Evolutionary conservation across 148 eudicot genomes (phyloP).

Genomic region (Silene uniflora): DNA sequence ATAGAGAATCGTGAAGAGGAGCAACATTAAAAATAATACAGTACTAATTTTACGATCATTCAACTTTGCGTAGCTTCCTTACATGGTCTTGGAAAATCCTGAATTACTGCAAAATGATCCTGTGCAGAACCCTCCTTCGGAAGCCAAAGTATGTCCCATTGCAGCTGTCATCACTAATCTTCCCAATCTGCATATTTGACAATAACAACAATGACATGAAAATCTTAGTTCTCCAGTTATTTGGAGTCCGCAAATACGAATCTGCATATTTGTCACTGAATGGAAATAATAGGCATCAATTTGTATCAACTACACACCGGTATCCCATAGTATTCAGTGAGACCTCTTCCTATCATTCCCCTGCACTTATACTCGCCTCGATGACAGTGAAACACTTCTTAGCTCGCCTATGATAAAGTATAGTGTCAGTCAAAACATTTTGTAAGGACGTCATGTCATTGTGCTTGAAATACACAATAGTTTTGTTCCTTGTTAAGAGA

Average conservation of each 20-base stretch:
- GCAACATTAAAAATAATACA: too few relatives aligned
- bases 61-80: not conserved
- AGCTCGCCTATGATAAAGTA: constrained; percentile 41
- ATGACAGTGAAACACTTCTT: constrained; percentile 83
- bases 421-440: constrained; percentile 5
- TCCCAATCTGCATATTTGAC: constrained; percentile 49
- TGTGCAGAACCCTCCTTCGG: constrained; percentile 97
- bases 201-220: not conserved
- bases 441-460: constrained; percentile 73
- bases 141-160: constrained; percentile 93
- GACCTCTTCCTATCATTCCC: too few relatives aligned
- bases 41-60: too few relatives aligned
- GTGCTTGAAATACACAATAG: constrained; percentile 70
- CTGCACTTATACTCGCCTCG: too few relatives aligned
- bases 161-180: constrained; percentile 87
- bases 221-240: not conserved
- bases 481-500: constrained; percentile 67
- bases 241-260: too few relatives aligned
- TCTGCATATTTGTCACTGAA: too few relatives aligned
- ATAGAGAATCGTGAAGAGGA: too few relatives aligned
- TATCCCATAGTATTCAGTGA: too few relatives aligned
- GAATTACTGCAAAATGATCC: constrained; percentile 30
- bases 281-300: too few relatives aligned
- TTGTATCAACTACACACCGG: too few relatives aligned
- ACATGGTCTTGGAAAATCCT: not conserved